phyloP scores from a whole-genome alignment of 23 red algal genomes.

The Agarophyton chilense region DNA sequence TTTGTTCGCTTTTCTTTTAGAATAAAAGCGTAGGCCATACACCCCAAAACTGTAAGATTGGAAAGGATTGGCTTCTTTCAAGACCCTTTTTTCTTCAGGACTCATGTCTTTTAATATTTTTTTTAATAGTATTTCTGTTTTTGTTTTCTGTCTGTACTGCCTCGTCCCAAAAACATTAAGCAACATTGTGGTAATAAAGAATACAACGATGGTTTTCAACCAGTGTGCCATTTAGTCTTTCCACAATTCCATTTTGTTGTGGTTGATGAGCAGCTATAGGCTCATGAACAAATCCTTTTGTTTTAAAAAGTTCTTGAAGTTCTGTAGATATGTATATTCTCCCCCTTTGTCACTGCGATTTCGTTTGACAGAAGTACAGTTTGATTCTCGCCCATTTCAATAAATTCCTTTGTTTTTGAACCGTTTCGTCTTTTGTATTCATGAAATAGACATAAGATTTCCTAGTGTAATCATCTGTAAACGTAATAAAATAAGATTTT shows the following conservation, averaged over 20 bases:
- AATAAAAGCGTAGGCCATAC: constrained; percentile 4
- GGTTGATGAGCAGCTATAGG: constrained; percentile 17
- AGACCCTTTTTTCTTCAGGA: neutral
- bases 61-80: constrained; percentile 7
- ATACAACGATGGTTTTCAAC: neutral
- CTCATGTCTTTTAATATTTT: neutral
- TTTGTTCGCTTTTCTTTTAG: neutral
- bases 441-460: neutral
- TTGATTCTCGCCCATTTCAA: constrained; percentile 25
- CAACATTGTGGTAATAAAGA: neutral
- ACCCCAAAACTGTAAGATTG: neutral
- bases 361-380: neutral
- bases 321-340: constrained; percentile 4
- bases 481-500: constrained; percentile 33
- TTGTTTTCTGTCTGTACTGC: constrained; percentile 1
- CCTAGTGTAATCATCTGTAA: constrained; percentile 11
- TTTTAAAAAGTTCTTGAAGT: neutral
- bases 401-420: neutral
- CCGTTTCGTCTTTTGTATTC: neutral
- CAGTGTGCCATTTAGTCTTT: neutral
- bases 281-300: constrained; percentile 11
- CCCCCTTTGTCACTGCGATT: constrained; percentile 9
- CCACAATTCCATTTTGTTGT: constrained; percentile 31
- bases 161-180: constrained; percentile 2
- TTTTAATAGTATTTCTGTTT: neutral